Evolutionary conservation across 306 rosid species (phyloP).

Genomic region (Hylodesmum podocarpum): DNA sequence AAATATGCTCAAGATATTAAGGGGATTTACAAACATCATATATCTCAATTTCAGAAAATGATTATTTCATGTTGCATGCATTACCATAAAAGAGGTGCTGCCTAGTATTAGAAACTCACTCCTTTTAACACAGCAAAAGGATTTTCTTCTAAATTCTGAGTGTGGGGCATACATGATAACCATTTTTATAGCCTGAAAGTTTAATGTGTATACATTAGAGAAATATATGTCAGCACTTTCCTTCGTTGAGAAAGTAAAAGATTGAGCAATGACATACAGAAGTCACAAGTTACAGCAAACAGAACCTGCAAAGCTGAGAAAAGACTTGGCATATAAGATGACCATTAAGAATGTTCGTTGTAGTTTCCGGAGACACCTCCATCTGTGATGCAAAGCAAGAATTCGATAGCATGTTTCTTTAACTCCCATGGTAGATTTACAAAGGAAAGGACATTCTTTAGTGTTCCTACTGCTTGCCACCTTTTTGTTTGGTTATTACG

Average conservation of each 20-base stretch:
- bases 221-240: slow-evolving; percentile 3
- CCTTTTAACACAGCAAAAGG: slow-evolving; percentile 66
- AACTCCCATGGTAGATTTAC: slow-evolving; percentile 69
- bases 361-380: slow-evolving; percentile 35
- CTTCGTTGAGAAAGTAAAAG: slow-evolving; percentile 4
- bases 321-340: slow-evolving; percentile 57
- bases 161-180: slow-evolving; percentile 67
- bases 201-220: slow-evolving; percentile 26
- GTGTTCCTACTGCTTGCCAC: slow-evolving; percentile 85
- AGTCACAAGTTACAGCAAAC: slow-evolving; percentile 3
- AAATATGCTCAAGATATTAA: slow-evolving; percentile 9
- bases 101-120: slow-evolving; percentile 46
- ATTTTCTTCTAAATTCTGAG: slow-evolving; percentile 53
- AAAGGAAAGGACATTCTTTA: slow-evolving; percentile 62
- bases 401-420: slow-evolving; percentile 64
- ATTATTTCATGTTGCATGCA: slow-evolving; percentile 5
- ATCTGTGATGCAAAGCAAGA: slow-evolving; percentile 64
- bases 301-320: slow-evolving; percentile 79
- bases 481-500: slow-evolving; percentile 56
- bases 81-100: not conserved
- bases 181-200: slow-evolving; percentile 77
- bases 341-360: slow-evolving; percentile 44
- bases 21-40: slow-evolving; percentile 3
- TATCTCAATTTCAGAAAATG: slow-evolving; percentile 12
- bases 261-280: not conserved